These are phyloP conservation scores for Rhytidiadelphus loreus DNA, from an alignment of 225 moss, liverwort and hornwort genomes.

Conservation along the genomic window DNA sequence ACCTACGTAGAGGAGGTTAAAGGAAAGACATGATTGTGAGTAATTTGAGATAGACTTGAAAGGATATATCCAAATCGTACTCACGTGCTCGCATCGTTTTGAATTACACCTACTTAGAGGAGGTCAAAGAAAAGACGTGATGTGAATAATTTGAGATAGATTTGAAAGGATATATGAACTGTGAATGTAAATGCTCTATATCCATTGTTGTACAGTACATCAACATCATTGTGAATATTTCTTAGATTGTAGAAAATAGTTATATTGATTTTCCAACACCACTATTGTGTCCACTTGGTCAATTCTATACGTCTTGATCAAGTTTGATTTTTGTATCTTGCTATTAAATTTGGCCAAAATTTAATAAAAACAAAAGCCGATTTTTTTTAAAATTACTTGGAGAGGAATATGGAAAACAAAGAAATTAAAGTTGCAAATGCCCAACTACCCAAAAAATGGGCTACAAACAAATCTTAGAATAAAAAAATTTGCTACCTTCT, in stretches of 20 bases:
- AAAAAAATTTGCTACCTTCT: background rate
- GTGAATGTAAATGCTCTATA: background rate
- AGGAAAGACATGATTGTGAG: background rate
- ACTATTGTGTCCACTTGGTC: background rate
- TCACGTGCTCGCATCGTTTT: accelerated
- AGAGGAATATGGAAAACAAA: accelerated
- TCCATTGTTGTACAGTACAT: background rate
- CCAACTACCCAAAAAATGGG: no score
- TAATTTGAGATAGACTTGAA: background rate
- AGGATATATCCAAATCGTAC: no score
- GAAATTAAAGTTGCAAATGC: background rate
- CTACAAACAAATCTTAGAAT: background rate
- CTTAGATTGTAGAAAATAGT: background rate
- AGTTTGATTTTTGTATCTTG: accelerated
- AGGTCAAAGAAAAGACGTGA: no score
- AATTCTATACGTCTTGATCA: background rate
- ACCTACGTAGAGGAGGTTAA: background rate
- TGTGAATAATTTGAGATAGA: no score
- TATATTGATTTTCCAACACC: background rate
- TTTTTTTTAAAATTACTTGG: background rate
- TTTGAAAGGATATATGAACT: no score
- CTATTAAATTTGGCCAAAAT: background rate
- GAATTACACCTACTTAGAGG: no score
- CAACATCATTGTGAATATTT: background rate
- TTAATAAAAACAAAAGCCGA: background rate